Base-by-base conservation (phyloP, 75 land plant species). In the Picea sitchensis region DNA sequence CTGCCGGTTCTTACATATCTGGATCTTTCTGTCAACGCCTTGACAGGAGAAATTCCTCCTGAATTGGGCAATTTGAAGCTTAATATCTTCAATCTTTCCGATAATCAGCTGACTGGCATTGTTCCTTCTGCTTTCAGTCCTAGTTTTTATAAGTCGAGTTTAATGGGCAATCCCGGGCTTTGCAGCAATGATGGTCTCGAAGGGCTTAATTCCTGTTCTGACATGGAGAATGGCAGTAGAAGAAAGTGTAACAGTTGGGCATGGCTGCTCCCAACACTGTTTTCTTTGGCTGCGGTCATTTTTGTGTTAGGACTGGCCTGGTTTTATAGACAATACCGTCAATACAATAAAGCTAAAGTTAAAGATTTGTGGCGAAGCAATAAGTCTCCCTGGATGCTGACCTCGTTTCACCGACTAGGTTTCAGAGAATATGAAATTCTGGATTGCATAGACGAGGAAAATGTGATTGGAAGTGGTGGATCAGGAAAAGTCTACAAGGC, bases 21-120 rank as follows among this genome's bases (percentile, higher is more conserved):
- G 13, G 87, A 87, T 58, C 84, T 89, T n/a, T 83, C 86, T 15
- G 32, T 44, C 14, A 87, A 85, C 59, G 23, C 3, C 3, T 69
- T 92, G 56, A 64, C 83, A 57, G 91, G 91, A 4, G 75, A 63
- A 34, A 87, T 91, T n/a, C 93, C 93, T 11, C n/a, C 51, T 7
- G 80, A 79, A 62, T 72, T 91, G 6, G 79, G 81, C 3, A 89
- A 83, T 62, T 69, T 90, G 41, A 78, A 80, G 65, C 90, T 91
- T 12, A 82, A 82, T 41, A 56, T 58, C 17, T 80, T 91, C 32
- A 90, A 87, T 44, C 54, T 91, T 56, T 85, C 87, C 6, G 38
- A 78, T 79, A 91, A 91, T 65, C 54, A 72, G 3, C 83, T 91
- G 3, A 23, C 67, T 34, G 93, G 93, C 0, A 61, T 44, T 61